Evolutionary conservation across 768 basidiomycete species (phyloP), one percentile per base, ranked within the genome.

Genomic region (Kwoniella sp.): DNA sequence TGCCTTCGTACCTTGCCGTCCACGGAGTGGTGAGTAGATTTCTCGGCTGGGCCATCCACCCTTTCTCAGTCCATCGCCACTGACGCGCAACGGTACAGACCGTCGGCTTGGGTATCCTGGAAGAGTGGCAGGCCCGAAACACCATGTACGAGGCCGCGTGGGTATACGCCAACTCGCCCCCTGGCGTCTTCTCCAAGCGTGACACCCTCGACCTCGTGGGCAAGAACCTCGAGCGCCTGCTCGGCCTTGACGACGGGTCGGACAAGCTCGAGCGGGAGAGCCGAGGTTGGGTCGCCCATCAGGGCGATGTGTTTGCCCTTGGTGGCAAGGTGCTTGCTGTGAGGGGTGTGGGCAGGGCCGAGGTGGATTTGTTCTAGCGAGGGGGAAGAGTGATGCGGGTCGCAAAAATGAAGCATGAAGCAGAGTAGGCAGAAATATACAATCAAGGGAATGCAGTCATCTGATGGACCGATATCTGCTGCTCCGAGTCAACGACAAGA

Each of bases 101-200:
- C 22, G 71, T 73, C 25, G 71, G 70, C 15, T 50, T 72, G 83
- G 85, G 63, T 70, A 83, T 43, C 39, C 73, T 79, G 38, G 82
- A 83, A 55, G 80, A 80, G 33, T 89, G 84, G 85, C 78, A 80
- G 23, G 84, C 86, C 6, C 81, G 87, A 22, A 88, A 85, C 65
- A 79, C 85, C 9, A 81, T 85, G 14, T 87, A 89, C 59, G 89
- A 93, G 58, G 74, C 83, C 26, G 86, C 82, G 36, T 92, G 90
- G 89, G 87, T 85, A 56, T 61, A 78, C 34, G 67, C 80, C 9
- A 77, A 78, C 53, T 50, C 48, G 15, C 70, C 75, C 7, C 62
- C 68, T 17, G 76, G 75, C 5, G 52, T 67, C 14, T 74, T 82
- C 37, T 66, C 71, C 34, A 79, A 79, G 63, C 55, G 68, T 2